Percentiles rank a stretch among this genome's conserved stretches.
These are phyloP conservation scores for Solanum gracilifrons DNA, from an alignment of 257 asterid species.

Conservation along the genomic window DNA sequence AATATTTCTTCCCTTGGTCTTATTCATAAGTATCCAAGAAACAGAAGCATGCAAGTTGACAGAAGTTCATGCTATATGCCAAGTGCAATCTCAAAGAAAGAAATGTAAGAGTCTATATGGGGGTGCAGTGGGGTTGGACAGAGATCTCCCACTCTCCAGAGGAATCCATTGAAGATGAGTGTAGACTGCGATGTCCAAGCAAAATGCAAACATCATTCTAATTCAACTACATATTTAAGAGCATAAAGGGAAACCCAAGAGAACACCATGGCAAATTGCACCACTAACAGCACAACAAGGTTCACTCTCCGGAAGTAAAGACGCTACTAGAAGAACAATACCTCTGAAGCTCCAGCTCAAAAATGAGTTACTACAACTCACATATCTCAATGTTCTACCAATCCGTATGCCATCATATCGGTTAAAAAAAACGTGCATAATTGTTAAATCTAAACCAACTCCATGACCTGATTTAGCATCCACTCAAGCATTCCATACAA, in stretches of 20 bases:
- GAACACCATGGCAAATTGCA: not conserved
- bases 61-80: not conserved
- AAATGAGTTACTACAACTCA: not conserved
- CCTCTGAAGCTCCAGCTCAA: not conserved
- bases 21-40: not conserved
- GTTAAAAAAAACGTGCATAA: not conserved
- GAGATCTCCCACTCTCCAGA: not conserved
- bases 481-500: not conserved
- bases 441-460: not conserved
- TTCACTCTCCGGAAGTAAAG: not conserved
- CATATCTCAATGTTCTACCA: not conserved
- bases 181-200: not conserved
- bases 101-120: not conserved
- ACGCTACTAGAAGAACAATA: not conserved
- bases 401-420: not conserved
- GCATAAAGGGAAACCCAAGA: not conserved
- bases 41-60: not conserved
- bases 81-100: not conserved
- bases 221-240: not conserved
- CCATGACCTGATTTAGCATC: not conserved
- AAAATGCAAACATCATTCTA: not conserved
- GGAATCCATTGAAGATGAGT: not conserved
- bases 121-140: not conserved
- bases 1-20: too few species aligned
- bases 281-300: not conserved